Evolutionary conservation across 768 basidiomycete species (phyloP), one percentile per base, ranked within the genome.

Genomic region (Tulasnella sp.): DNA sequence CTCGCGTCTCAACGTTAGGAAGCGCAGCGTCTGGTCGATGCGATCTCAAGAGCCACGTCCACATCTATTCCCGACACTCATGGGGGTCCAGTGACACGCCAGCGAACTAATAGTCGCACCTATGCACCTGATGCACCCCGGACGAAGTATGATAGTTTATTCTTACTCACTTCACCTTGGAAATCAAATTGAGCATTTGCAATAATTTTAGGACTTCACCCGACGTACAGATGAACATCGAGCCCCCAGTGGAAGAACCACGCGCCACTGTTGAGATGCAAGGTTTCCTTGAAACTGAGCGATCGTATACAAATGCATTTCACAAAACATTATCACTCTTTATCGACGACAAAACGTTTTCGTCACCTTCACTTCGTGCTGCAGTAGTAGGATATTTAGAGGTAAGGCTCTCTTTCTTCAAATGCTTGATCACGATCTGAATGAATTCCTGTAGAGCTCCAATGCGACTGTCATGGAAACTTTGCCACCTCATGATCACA

Each of bases 331-430:
- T 51, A 15, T 51, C 49, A 9, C 25, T 51, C 3, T 51, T 51
- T 41, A 41, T 51, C n/a, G 49, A 51, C 27, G 49, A 51, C 24
- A 51, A 51, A 41, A 51, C 49, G 3, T 51, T 51, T 16, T 51
- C 49, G 16, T 41, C 49, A 29, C 49, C 49, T 4, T 51, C 49
- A 3, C 24, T 51, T 3, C 37, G 49, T 25, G 49, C 37, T 42
- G 49, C 49, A 28, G 49, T 51, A 25, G 49, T 51, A 25, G 49
- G 49, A 13, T 51, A 41, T 20, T 41, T 51, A 20, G 49, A 51
- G 49, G 49, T 51, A 39, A 12, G 49, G 10, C 37, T 10, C 15
- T 28, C 27, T 29, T 39, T 29, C 31, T 46, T 34, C 27, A 43
- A 43, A 43, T 25, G 27, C 32, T 43, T 29, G 42, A 25, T 25